These are phyloP conservation scores for Populus nigra DNA, from an alignment of 345 rosid species.

Conservation along the genomic window DNA sequence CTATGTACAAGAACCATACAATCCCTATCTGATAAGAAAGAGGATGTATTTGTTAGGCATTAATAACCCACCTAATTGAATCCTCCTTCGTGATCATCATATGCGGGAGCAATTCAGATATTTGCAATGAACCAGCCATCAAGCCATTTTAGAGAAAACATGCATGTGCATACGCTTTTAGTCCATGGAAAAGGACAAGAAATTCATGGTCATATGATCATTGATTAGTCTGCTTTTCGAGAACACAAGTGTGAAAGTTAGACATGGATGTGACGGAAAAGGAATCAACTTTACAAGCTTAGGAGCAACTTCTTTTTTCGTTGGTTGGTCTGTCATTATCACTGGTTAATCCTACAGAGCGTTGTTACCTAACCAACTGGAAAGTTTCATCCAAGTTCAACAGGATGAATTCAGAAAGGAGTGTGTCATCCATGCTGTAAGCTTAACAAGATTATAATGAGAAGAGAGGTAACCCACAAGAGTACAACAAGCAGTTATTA, in stretches of 20 bases:
- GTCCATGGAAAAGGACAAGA: neutral
- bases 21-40: neutral
- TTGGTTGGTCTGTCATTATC: too few species aligned
- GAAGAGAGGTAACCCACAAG: too few species aligned
- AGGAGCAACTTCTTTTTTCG: too few species aligned
- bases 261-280: slow-evolving; percentile 1
- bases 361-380: too few species aligned
- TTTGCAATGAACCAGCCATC: slow-evolving; percentile 2
- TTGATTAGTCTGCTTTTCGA: neutral
- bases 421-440: too few species aligned
- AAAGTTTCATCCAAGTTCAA: too few species aligned
- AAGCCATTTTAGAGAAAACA: neutral
- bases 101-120: neutral
- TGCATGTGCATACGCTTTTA: neutral
- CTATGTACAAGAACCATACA: neutral
- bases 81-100: neutral
- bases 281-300: slow-evolving; percentile 2
- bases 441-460: too few species aligned
- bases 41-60: neutral
- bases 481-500: too few species aligned
- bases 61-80: neutral
- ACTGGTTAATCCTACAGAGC: too few species aligned
- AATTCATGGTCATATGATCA: neutral
- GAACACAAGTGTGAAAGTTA: neutral
- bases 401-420: too few species aligned